Evolutionary conservation across 2,329 filamentous ascomycete species (phyloP).

Genomic region (Ophiostoma triangulosporum): DNA sequence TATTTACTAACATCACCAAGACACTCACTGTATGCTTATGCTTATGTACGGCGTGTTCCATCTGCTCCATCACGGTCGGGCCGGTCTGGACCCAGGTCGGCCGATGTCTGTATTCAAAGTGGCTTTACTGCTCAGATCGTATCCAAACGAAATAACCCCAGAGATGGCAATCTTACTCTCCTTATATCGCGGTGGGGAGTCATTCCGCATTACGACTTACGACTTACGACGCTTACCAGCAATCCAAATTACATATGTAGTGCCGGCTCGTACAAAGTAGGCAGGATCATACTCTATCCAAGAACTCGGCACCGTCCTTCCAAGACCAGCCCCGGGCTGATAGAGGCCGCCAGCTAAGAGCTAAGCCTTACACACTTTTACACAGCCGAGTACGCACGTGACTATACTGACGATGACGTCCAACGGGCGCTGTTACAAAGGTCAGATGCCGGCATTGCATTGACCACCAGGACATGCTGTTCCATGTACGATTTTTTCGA

Average conservation of each 20-base stretch:
- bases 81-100: neutral
- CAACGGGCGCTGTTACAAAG: neutral
- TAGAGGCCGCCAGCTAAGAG: no score
- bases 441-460: neutral
- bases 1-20: no score
- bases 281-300: no score
- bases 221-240: neutral
- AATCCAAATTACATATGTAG: neutral
- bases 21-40: no score
- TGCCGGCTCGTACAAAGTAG: no score
- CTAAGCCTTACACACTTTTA: no score
- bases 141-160: neutral
- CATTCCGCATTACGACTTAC: neutral
- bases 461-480: neutral
- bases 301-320: no score
- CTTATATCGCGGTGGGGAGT: neutral
- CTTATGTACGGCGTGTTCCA: no score
- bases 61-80: no score
- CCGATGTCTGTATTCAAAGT: neutral
- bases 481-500: neutral
- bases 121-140: neutral
- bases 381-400: no score
- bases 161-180: neutral
- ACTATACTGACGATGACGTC: neutral
- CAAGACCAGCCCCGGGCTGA: no score